A percentile compares a stretch with the other conserved stretches of the same genome.
Evolutionary conservation across 1,284 basidiomycete genomes (phyloP).

Genomic region (Caloboletus inedulis): DNA sequence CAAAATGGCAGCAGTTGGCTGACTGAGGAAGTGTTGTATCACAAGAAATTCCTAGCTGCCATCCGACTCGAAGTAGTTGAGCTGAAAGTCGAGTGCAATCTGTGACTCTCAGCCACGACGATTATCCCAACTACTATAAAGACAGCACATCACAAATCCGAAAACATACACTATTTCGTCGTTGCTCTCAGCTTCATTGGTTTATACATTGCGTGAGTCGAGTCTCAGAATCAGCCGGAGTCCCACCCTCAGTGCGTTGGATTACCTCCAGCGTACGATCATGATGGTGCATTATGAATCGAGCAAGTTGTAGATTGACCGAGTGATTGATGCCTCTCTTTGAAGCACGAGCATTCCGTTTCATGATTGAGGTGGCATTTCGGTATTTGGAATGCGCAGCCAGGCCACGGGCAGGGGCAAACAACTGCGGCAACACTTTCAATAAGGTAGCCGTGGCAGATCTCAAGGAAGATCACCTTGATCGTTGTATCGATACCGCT

Average conservation of each 20-base stretch:
- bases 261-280: conserved; percentile 30
- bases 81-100: background rate
- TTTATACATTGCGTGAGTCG: conserved; percentile 31
- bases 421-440: conserved; percentile 48
- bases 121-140: background rate
- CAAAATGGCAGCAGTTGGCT: conserved; percentile 19
- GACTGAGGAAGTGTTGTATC: conserved; percentile 25
- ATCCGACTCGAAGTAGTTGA: background rate
- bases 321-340: conserved; percentile 18
- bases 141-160: background rate
- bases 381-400: conserved; percentile 53
- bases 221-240: conserved; percentile 16
- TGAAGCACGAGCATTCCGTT: conserved; percentile 44
- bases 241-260: conserved; percentile 15
- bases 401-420: conserved; percentile 54
- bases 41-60: conserved; percentile 32
- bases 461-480: conserved; percentile 53
- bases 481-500: conserved; percentile 89
- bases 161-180: conserved; percentile 5
- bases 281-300: conserved; percentile 37
- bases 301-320: conserved; percentile 32
- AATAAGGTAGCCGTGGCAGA: background rate
- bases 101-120: background rate
- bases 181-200: conserved; percentile 20
- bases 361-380: conserved; percentile 53